Evolutionary conservation across 345 rosid genomes (phyloP), one percentile per base, ranked within the genome.

Genomic region (Isatis tinctoria): DNA sequence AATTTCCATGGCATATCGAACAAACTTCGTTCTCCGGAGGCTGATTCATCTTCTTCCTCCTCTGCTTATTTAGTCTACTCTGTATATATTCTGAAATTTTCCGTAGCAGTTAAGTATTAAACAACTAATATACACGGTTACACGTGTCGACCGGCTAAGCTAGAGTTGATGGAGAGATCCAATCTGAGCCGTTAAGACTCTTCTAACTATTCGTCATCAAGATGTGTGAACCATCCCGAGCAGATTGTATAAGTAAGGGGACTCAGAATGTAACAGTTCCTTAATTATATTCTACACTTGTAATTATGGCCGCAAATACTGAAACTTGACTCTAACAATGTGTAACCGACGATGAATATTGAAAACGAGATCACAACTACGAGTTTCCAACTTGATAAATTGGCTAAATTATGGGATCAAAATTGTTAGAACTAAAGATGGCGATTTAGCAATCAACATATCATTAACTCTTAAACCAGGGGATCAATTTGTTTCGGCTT

Each of bases 1-100:
- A 93, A 53, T 30, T 61, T 32, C 85, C 94, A 80, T 84, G 96
- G 86, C 96, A 93, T 3, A 93, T 76, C 17, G 97, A 85, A 80
- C 97, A 93, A 32, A 74, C 52, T 54, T 91, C 96, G 68, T 84
- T 85, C 64, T 69, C 79, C 27, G 91, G 90, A 24, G 94, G 91
- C 11, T 78, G 86, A 69, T 89, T 91, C 94, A 91, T 73, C 30
- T 41, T 72, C 28, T 41, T 68, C 72, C 18, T 35, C 22, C 27
- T 39, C 24, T 39, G 1, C 36, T 52, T 41, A 2, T 35, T 27
- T 10, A 13, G 13, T 51, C 69, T 51, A 26, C 41, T 57, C 33
- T 45, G 54, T n/a, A n/a, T n/a, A n/a, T n/a, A n/a, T n/a, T n/a
- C n/a, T n/a, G n/a, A n/a, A n/a, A n/a, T n/a, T n/a, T n/a, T 63